Percentiles rank a stretch among this genome's conserved stretches.
phyloP scores from a whole-genome alignment of 257 asterid species.

The Orobanche coerulescens region DNA sequence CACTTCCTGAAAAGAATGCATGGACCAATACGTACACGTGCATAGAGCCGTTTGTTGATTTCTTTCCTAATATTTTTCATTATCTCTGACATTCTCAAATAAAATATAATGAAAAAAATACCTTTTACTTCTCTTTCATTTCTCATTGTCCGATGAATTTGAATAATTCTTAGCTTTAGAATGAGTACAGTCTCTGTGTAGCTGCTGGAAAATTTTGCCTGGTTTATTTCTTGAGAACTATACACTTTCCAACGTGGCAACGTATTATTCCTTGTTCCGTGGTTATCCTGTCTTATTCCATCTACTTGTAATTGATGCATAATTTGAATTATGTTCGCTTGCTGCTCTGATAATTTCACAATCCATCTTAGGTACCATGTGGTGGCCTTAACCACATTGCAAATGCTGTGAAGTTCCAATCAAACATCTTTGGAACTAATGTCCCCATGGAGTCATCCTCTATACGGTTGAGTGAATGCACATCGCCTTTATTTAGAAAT shows the following conservation, averaged over 20 bases:
- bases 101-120: no score
- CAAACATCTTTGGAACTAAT: constrained; percentile 47
- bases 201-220: neutral
- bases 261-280: neutral
- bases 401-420: constrained; percentile 48
- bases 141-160: neutral
- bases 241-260: neutral
- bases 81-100: neutral
- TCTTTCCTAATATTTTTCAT: no score
- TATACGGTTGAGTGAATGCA: constrained; percentile 49
- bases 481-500: neutral
- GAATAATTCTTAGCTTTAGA: neutral
- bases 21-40: no score
- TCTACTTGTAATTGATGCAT: neutral
- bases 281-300: neutral
- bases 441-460: constrained; percentile 34
- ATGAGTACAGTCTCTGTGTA: neutral
- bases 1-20: no score
- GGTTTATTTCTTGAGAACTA: neutral
- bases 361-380: constrained; percentile 36
- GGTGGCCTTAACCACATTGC: constrained; percentile 23
- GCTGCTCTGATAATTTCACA: neutral
- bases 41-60: no score
- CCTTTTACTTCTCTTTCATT: neutral
- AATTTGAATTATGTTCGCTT: neutral